phyloP scores from a whole-genome alignment of 2,329 filamentous ascomycete species.

The Emmonsiellopsis sp. region DNA sequence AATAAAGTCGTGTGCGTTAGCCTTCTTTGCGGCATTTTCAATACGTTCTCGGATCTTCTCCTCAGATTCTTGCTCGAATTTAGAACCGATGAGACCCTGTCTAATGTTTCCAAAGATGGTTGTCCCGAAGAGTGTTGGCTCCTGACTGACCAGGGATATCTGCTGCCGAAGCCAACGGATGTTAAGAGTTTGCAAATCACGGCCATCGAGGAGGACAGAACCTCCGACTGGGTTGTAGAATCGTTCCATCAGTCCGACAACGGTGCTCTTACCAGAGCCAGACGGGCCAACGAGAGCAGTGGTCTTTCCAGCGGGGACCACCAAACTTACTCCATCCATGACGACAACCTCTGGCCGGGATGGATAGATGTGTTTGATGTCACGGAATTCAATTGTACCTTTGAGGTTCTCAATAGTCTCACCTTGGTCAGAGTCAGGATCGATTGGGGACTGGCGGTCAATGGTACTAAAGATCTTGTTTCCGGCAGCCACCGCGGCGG shows the following conservation, averaged over 20 bases:
- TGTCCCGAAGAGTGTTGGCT: conserved; percentile 81
- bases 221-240: conserved; percentile 89
- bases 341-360: conserved; percentile 83
- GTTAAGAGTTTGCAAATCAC: conserved; percentile 72
- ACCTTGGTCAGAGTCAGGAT: conserved; percentile 64
- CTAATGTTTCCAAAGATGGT: conserved; percentile 84
- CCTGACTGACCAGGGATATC: conserved; percentile 85
- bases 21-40: conserved; percentile 72
- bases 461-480: conserved; percentile 92
- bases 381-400: conserved; percentile 69
- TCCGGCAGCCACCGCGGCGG: conserved; percentile 70
- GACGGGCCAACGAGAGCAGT: conserved; percentile 91
- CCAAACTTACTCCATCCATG: conserved; percentile 71
- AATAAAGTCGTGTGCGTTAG: conserved; percentile 93
- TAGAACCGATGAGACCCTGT: conserved; percentile 82
- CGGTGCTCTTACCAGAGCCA: conserved; percentile 88
- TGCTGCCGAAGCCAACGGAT: conserved; percentile 86
- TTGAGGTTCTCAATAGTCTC: conserved; percentile 61
- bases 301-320: conserved; percentile 79
- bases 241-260: conserved; percentile 83
- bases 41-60: conserved; percentile 64
- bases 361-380: conserved; percentile 89
- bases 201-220: conserved; percentile 68
- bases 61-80: conserved; percentile 56
- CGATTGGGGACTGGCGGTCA: conserved; percentile 74